Conservation (phyloP, 2,329 filamentous ascomycete genomes). For the Acrodontium crateriforme region DNA sequence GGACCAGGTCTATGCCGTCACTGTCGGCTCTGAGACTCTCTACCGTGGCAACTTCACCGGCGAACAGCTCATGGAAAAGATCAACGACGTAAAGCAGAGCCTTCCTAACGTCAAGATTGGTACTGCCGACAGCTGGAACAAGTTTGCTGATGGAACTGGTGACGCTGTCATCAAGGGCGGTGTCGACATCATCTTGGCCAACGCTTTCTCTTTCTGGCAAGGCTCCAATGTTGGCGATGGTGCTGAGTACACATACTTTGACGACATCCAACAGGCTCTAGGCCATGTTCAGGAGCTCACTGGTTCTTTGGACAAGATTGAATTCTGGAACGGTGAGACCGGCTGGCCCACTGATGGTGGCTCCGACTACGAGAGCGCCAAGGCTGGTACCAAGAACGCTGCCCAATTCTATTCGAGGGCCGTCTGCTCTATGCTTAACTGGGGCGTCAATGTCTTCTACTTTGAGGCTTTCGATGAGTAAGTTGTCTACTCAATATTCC, state of each 20-base stretch:
- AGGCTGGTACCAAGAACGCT: slow-evolving; percentile 46
- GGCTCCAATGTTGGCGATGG: slow-evolving; percentile 39
- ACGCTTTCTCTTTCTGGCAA: slow-evolving; percentile 65
- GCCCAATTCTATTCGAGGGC: slow-evolving; percentile 46
- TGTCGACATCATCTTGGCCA: slow-evolving; percentile 49
- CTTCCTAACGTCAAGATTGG: slow-evolving; percentile 44
- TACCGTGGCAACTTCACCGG: slow-evolving; percentile 57
- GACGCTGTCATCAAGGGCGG: slow-evolving; percentile 47
- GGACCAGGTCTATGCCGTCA: slow-evolving; percentile 52
- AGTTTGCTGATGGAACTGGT: slow-evolving; percentile 53
- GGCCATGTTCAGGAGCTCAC: slow-evolving; percentile 47
- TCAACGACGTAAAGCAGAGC: slow-evolving; percentile 45
- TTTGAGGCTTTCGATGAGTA: slow-evolving; percentile 61
- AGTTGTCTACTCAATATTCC: slow-evolving; percentile 1
- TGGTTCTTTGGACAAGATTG: slow-evolving; percentile 40
- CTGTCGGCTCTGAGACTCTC: slow-evolving; percentile 56
- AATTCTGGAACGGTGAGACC: slow-evolving; percentile 58
- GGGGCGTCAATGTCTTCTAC: slow-evolving; percentile 56
- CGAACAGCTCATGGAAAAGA: slow-evolving; percentile 44
- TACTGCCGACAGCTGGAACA: slow-evolving; percentile 62
- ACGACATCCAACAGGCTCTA: slow-evolving; percentile 52
- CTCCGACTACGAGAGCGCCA: slow-evolving; percentile 46
- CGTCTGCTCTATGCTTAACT: slow-evolving; percentile 52
- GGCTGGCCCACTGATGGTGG: slow-evolving; percentile 51
- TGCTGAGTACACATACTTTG: slow-evolving; percentile 49